Conservation (phyloP, 2,329 filamentous ascomycete species). For the Xylaria sp. region DNA sequence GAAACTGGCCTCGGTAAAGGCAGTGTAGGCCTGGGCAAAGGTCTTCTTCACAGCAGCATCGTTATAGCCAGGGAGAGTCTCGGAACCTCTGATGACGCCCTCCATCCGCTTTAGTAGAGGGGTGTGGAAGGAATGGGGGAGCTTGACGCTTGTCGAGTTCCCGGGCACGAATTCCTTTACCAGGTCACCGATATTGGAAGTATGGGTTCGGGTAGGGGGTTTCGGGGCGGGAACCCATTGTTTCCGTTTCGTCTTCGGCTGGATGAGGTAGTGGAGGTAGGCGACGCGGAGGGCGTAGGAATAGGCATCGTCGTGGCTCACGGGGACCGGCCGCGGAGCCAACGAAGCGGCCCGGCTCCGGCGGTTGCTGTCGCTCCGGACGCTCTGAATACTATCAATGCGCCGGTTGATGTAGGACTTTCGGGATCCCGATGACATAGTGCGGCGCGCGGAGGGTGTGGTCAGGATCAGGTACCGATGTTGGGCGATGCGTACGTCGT, state of each 20-base stretch:
- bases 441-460: conserved; percentile 19
- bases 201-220: conserved; percentile 69
- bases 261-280: conserved; percentile 91
- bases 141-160: conserved; percentile 62
- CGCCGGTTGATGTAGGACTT: conserved; percentile 48
- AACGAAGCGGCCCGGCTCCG: conserved; percentile 57
- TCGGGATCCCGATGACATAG: conserved; percentile 39
- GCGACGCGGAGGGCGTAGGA: conserved; percentile 89
- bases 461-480: conserved; percentile 30
- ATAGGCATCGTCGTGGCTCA: conserved; percentile 84
- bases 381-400: conserved; percentile 63
- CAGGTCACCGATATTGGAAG: conserved; percentile 81
- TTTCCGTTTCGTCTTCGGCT: conserved; percentile 88
- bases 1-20: conserved; percentile 88
- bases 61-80: conserved; percentile 86
- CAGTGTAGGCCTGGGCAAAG: conserved; percentile 93
- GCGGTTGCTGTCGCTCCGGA: conserved; percentile 56
- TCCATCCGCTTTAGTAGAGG: conserved; percentile 77
- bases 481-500: conserved; percentile 30
- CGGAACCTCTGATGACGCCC: conserved; percentile 81
- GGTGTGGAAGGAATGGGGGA: conserved; percentile 65
- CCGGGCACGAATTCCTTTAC: conserved; percentile 82
- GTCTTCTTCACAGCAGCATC: conserved; percentile 92
- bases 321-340: conserved; percentile 57
- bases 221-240: conserved; percentile 80